A percentile compares a stretch with the other conserved stretches of the same genome.
These are phyloP conservation scores for Septoria petroselini DNA, from an alignment of 2,329 filamentous ascomycete species.

Conservation along the genomic window DNA sequence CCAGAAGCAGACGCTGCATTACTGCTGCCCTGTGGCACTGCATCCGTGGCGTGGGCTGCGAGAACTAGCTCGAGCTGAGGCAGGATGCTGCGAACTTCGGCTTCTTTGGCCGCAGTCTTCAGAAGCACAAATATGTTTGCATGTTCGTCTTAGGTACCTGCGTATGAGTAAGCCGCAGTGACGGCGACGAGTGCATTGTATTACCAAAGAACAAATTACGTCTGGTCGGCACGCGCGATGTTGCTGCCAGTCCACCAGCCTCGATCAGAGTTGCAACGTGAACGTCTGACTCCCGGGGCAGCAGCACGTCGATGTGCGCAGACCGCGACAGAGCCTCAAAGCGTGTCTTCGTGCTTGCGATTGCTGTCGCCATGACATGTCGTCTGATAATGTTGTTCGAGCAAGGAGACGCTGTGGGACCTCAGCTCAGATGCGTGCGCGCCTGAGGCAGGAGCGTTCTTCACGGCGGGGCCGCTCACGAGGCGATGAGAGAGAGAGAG, in stretches of 20 bases:
- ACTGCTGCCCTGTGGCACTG: slow-evolving; percentile 32
- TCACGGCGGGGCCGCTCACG: too few species aligned
- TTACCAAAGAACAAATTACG: slow-evolving; percentile 36
- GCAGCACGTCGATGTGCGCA: slow-evolving; percentile 31
- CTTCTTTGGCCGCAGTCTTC: slow-evolving; percentile 23
- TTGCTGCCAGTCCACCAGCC: slow-evolving; percentile 26
- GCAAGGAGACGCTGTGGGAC: neutral
- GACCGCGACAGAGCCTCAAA: slow-evolving; percentile 28
- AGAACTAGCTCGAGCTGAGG: slow-evolving; percentile 31
- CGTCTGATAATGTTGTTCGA: neutral
- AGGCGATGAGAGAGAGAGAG: too few species aligned
- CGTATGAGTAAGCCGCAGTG: slow-evolving; percentile 26
- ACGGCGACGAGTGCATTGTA: neutral
- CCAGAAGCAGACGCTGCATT: slow-evolving; percentile 32
- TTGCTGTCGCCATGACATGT: neutral
- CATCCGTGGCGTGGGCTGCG: slow-evolving; percentile 36
- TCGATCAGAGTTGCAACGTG: slow-evolving; percentile 24
- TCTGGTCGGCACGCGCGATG: slow-evolving; percentile 25
- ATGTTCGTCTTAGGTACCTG: slow-evolving; percentile 30
- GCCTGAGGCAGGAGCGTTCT: too few species aligned
- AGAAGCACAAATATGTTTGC: slow-evolving; percentile 29
- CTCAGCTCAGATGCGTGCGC: too few species aligned
- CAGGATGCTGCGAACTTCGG: slow-evolving; percentile 26
- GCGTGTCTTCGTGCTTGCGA: neutral
- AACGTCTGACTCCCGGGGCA: slow-evolving; percentile 27